Base-by-base conservation (phyloP, 192 early-diverging fungal genomes). In the Lobosporangium transversale region DNA sequence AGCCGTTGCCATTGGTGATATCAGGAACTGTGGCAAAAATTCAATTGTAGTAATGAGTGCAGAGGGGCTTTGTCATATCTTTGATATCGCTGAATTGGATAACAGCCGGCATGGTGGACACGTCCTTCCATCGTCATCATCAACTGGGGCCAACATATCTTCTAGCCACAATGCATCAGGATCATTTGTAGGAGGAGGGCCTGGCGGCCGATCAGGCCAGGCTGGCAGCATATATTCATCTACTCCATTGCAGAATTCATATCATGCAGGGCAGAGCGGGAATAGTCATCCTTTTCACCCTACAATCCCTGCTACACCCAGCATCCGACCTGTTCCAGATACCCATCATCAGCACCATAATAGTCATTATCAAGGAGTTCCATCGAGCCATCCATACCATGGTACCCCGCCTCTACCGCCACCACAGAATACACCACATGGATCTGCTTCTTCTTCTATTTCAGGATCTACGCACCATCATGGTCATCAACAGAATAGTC, bases 11-110 rank as follows among this genome's bases (percentile, higher is more conserved):
- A 79, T 88, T 37, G 86, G 86, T 8, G 86, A 88, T 70, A 79
- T 86, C 18, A 68, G 80, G 47, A 88, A 88, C 70, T 71, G 68
- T 32, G 86, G 86, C 26, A 74, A 79, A 68, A 88, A 88, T 67
- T 88, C 86, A 40, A 73, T 88, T 20, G 84, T 88, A 1, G 73
- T 80, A 29, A 67, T 88, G 43, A 88, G 82, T 60, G 86, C 86
- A 10, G 86, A 88, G 35, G 86, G 86, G 15, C 76, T 83, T 12
- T 80, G 76, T 12, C 81, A 88, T 61, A 88, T 88, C 14, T 88
- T 88, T 65, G 86, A 88, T 50, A 53, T 88, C 0, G 42, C 79
- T 40, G 56, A 53, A 55, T n/a, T 66, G 32, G 62, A 78, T 20
- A 54, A 61, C 8, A 14, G 37, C 37, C 37, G 14, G 7, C 37